Evolutionary conservation across 208 protist genomes (phyloP), one percentile per base, ranked within the genome.

Genomic region (Angomonas deanei): DNA sequence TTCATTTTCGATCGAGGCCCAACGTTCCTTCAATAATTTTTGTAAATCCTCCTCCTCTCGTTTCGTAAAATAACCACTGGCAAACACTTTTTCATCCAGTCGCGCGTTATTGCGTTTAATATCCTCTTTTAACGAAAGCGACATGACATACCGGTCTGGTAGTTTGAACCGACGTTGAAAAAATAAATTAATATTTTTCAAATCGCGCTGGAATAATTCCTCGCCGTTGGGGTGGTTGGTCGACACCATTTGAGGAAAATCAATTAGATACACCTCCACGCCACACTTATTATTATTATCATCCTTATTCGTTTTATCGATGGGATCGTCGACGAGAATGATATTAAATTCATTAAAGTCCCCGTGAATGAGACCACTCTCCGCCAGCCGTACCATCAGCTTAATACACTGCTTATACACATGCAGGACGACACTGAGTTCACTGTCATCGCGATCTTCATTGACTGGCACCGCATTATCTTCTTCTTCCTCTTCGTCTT

Each of bases 341-440:
- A 99, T 53, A 73, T 99, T 99, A 80, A 99, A 99, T 78, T 99
- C 98, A 74, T 99, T 99, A 74, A 99, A 99, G 80, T 99, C 98
- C 56, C 98, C 88, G 74, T 99, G 98, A 46, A 99, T 96, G 17
- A 99, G 84, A 8, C 98, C 98, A 32, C 89, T 74, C 64, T 92
- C 73, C 0, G 92, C 97, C 2, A 99, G 81, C 66, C 84, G 79
- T 21, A 98, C 76, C 62, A 98, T 93, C 10, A 99, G 67, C 28
- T 96, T 83, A 27, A 99, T 84, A 26, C 97, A 82, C 10, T 91
- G 64, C 6, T 78, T 68, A 72, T 97, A 98, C 11, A 99, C 83
- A 30, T 80, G 72, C 10, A 64, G 63, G n/a, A 97, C 82, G 64
- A 98, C 77, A n/a, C 11, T n/a, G 36, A 42, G 36, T 42, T 42